These are phyloP conservation scores for Albugo laibachii DNA, from an alignment of 352 stramenopile species.

Conservation along the genomic window DNA sequence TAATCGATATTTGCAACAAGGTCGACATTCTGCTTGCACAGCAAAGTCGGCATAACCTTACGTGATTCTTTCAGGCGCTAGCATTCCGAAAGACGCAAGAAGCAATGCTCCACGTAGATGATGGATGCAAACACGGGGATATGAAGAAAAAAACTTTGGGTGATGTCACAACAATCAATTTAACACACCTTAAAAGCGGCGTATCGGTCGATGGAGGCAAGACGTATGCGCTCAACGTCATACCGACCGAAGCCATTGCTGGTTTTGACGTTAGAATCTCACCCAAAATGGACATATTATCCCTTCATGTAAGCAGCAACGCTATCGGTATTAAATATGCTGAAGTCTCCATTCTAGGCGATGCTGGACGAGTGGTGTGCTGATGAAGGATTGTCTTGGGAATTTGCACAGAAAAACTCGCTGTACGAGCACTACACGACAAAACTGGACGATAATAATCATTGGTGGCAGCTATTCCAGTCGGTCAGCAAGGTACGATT, in stretches of 20 bases:
- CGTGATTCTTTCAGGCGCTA: constrained; percentile 23
- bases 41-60: constrained; percentile 1
- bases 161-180: constrained; percentile 91
- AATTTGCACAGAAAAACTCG: constrained; percentile 21
- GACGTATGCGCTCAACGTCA: constrained; percentile 86
- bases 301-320: constrained; percentile 31
- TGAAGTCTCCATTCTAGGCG: constrained; percentile 9
- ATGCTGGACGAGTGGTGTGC: constrained; percentile 84
- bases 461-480: constrained; percentile 42
- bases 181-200: constrained; percentile 84
- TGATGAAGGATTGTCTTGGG: constrained; percentile 71
- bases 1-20: constrained; percentile 77
- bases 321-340: neutral
- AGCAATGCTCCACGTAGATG: constrained; percentile 38
- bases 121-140: constrained; percentile 82
- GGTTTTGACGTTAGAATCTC: constrained; percentile 91
- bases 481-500: constrained; percentile 12
- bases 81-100: constrained; percentile 80
- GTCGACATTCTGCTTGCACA: constrained; percentile 17
- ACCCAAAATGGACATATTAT: constrained; percentile 58
- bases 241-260: constrained; percentile 80
- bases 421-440: constrained; percentile 42
- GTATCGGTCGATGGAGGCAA: constrained; percentile 64
- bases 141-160: constrained; percentile 83
- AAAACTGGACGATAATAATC: constrained; percentile 25